Percentiles rank a stretch among this genome's conserved stretches.
Evolutionary conservation across 805 yeast genomes (phyloP).

Genomic region (Lipomyces lipofer): DNA sequence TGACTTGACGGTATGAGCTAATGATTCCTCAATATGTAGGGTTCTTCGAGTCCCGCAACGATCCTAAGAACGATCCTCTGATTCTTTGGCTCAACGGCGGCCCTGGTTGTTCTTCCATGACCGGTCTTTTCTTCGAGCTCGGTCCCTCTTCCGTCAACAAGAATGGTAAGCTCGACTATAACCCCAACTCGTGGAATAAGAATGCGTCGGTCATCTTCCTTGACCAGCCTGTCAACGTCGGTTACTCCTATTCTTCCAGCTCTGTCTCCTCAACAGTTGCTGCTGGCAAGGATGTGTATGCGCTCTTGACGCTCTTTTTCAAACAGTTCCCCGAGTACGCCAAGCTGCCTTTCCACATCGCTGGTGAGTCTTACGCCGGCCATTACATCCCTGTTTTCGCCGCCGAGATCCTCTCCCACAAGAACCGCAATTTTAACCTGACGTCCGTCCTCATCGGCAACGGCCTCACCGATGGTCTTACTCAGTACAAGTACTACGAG

Average conservation of each 20-base stretch:
- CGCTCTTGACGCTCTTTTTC: slow-evolving; percentile 81
- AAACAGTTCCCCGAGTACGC: slow-evolving; percentile 74
- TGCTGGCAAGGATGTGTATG: slow-evolving; percentile 85
- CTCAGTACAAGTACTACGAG: slow-evolving; percentile 75
- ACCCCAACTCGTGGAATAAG: slow-evolving; percentile 87
- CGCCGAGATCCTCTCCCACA: slow-evolving; percentile 50
- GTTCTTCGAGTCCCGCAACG: slow-evolving; percentile 89
- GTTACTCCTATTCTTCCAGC: slow-evolving; percentile 73
- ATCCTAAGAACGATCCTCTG: slow-evolving; percentile 82
- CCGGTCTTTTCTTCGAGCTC: slow-evolving; percentile 86
- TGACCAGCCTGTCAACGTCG: slow-evolving; percentile 93
- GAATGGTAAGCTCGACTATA: slow-evolving; percentile 64
- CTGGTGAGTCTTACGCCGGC: slow-evolving; percentile 94
- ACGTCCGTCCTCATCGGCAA: slow-evolving; percentile 86
- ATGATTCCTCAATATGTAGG: no score
- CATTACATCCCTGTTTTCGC: slow-evolving; percentile 87
- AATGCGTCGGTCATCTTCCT: slow-evolving; percentile 88
- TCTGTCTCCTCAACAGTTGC: slow-evolving; percentile 70
- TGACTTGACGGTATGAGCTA: no score
- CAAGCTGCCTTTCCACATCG: slow-evolving; percentile 61
- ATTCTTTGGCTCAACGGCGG: slow-evolving; percentile 93
- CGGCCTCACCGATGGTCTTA: slow-evolving; percentile 83
- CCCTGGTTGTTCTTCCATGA: slow-evolving; percentile 88
- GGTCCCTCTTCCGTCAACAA: slow-evolving; percentile 82
- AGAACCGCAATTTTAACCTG: slow-evolving; percentile 58